phyloP scores from a whole-genome alignment of 257 asterid species.

The Jasminum sambac region DNA sequence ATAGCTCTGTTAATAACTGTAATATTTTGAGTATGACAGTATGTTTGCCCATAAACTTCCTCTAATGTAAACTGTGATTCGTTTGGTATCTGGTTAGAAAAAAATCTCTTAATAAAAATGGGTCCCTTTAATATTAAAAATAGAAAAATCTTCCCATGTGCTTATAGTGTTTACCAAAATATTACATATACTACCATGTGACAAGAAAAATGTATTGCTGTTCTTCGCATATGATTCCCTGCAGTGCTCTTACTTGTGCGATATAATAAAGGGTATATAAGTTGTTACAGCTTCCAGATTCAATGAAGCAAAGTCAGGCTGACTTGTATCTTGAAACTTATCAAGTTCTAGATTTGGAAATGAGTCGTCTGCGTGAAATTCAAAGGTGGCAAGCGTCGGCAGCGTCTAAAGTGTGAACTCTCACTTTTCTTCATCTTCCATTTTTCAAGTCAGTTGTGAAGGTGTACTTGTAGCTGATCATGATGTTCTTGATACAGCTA shows the following conservation, averaged over 20 bases:
- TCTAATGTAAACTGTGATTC: conserved; percentile 4
- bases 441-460: conserved; percentile 5
- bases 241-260: background rate
- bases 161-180: background rate
- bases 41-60: background rate
- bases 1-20: background rate
- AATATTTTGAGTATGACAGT: background rate
- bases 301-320: conserved; percentile 97
- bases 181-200: conserved; percentile 3
- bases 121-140: conserved; percentile 10
- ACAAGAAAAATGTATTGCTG: background rate
- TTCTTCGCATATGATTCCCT: conserved; percentile 13
- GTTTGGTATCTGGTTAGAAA: conserved; percentile 1
- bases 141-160: conserved; percentile 8
- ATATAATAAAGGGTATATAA: conserved; percentile 17
- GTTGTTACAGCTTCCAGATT: conserved; percentile 89
- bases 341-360: conserved; percentile 96
- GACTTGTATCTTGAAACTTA: conserved; percentile 93
- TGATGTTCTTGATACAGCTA: conserved; percentile 59
- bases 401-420: conserved; percentile 68
- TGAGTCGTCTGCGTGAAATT: conserved; percentile 98
- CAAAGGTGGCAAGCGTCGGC: conserved; percentile 99
- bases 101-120: conserved; percentile 9
- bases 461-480: conserved; percentile 26
- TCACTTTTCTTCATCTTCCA: conserved; percentile 15